Base-by-base conservation (phyloP, 768 basidiomycete genomes). In the Pisolithus microcarpus region DNA sequence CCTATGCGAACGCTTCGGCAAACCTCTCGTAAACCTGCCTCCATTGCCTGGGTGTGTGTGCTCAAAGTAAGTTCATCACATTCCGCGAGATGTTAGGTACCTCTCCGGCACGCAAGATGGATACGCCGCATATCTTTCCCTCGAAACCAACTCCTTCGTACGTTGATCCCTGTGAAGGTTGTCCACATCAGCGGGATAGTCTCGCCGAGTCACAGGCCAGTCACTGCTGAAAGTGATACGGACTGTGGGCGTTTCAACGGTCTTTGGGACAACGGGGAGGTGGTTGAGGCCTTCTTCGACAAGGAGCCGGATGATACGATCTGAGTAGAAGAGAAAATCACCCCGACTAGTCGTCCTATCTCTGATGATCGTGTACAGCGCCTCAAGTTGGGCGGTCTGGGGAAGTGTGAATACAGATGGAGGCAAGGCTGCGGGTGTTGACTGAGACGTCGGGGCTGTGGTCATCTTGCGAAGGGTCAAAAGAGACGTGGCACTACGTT, bases 311-410 rank as follows among this genome's bases (percentile, higher is more conserved):
- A 97, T 97, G 67, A 97, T 92, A 16, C 93, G 77, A 69, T 93
- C 91, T 10, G 87, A 87, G 67, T 94, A 94, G 71, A 98, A 99
- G 54, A 99, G 78, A 61, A 99, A 99, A 65, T 98, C 96, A 7
- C 93, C 93, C 49, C 93, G 74, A 24, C 80, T 79, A 3, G 95
- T 96, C 38, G 85, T 79, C 69, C 84, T 86, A 68, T 95, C 85
- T 48, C 95, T 70, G 66, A 96, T 94, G 67, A 96, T 95, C 10
- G 93, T 97, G 72, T 95, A 89, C 28, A 98, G 74, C 2, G 92
- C 93, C 65, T 96, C 93, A 19, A 99, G 82, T 71, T 97, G 95
- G 1, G 88, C 84, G 0, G 92, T 98, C 58, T 87, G 90, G 0
- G 84, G 85, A 2, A 98, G 76, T 4, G 88, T 91, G 65, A 87